Evolutionary conservation across 768 basidiomycete species (phyloP).

Genomic region (Tulasnella sp.): DNA sequence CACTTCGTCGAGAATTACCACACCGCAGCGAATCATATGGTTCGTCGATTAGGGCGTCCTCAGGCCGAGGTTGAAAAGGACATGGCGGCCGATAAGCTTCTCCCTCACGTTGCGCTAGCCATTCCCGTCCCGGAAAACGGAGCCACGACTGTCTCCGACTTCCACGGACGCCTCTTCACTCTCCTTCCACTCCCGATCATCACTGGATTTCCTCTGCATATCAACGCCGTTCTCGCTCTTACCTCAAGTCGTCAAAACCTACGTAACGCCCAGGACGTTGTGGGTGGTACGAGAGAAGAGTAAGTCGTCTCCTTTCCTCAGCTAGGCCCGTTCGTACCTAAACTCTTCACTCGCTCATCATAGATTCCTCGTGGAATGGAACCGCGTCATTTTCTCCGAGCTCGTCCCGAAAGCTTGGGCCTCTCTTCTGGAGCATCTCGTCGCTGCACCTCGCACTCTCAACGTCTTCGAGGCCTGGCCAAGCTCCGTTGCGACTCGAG

Average conservation of each 20-base stretch:
- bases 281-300: conserved; percentile 47
- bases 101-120: conserved; percentile 39
- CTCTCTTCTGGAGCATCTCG: conserved; percentile 37
- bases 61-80: conserved; percentile 33
- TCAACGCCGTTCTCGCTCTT: conserved; percentile 50
- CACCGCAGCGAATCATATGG: conserved; percentile 33
- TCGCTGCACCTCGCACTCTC: conserved; percentile 30
- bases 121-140: conserved; percentile 37
- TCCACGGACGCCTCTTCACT: conserved; percentile 47
- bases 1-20: conserved; percentile 36
- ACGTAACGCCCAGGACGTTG: conserved; percentile 44
- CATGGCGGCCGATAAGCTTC: conserved; percentile 43
- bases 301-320: conserved; percentile 35
- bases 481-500: conserved; percentile 42
- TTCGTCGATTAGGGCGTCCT: conserved; percentile 25
- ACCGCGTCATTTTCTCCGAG: conserved; percentile 45
- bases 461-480: conserved; percentile 34
- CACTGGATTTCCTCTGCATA: conserved; percentile 47
- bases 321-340: too few species aligned
- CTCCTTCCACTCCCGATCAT: conserved; percentile 49
- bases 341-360: too few species aligned
- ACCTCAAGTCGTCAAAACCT: conserved; percentile 48
- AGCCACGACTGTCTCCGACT: background rate
- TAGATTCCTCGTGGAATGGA: conserved; percentile 51
- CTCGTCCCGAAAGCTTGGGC: conserved; percentile 49